A percentile compares a stretch with the other conserved stretches of the same genome.
These are phyloP conservation scores for Fistulinella cinereoalba DNA, from an alignment of 1,284 basidiomycete species.

Conservation along the genomic window DNA sequence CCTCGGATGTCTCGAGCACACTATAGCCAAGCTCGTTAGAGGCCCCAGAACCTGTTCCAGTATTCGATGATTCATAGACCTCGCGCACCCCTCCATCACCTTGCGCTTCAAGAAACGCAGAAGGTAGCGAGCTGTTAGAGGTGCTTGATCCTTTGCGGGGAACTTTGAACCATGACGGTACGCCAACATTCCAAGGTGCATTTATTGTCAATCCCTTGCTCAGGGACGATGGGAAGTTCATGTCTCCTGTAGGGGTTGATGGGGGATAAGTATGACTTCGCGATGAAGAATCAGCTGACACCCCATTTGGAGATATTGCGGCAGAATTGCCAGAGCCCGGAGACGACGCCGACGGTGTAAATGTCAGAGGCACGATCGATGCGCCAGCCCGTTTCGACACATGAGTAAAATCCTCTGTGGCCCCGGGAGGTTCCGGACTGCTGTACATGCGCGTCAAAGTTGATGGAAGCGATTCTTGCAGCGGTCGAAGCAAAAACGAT, in stretches of 20 bases:
- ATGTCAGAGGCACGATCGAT: conserved; percentile 62
- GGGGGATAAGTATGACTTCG: conserved; percentile 74
- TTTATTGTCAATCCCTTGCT: conserved; percentile 27
- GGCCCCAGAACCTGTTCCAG: conserved; percentile 29
- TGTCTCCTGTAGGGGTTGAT: conserved; percentile 49
- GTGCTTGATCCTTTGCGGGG: conserved; percentile 44
- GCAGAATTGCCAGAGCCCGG: conserved; percentile 13
- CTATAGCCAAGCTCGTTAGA: conserved; percentile 69
- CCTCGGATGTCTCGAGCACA: conserved; percentile 65
- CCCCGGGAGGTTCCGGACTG: conserved; percentile 37
- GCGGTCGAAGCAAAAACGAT: conserved; percentile 59
- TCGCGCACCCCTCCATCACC: conserved; percentile 43
- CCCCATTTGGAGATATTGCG: conserved; percentile 7
- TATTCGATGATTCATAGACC: conserved; percentile 44
- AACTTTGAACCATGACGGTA: conserved; percentile 71
- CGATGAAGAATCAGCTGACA: conserved; percentile 19
- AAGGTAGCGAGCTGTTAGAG: conserved; percentile 7
- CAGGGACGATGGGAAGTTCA: conserved; percentile 23
- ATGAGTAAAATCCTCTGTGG: conserved; percentile 66
- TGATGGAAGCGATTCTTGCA: conserved; percentile 51
- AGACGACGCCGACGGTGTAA: conserved; percentile 23
- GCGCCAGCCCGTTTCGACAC: conserved; percentile 51
- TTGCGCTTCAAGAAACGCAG: conserved; percentile 12
- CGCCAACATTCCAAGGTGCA: conserved; percentile 56
- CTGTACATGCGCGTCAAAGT: conserved; percentile 32